These are phyloP conservation scores for Isabelozyma gotoi DNA, from an alignment of 805 yeast species.

Conservation along the genomic window DNA sequence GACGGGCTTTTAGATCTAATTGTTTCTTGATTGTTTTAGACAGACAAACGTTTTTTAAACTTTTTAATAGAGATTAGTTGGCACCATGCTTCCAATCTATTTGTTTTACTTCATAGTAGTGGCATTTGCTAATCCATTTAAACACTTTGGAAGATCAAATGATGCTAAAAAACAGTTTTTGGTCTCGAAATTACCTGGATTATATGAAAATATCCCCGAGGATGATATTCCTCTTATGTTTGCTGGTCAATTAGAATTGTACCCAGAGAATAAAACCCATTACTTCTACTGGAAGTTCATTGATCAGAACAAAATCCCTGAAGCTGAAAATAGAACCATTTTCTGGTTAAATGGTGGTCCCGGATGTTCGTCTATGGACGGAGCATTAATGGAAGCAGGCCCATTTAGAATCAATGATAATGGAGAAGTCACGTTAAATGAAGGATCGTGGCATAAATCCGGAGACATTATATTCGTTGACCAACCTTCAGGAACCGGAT, in stretches of 20 bases:
- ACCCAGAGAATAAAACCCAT: conserved; percentile 51
- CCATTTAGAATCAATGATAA: conserved; percentile 66
- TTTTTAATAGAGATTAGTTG: too few species aligned
- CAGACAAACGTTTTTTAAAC: too few species aligned
- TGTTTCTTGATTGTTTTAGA: too few species aligned
- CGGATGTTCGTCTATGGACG: conserved; percentile 98
- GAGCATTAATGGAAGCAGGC: conserved; percentile 89
- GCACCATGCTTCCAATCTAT: neutral
- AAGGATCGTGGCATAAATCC: conserved; percentile 81
- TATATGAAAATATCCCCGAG: conserved; percentile 27
- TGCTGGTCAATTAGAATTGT: conserved; percentile 66
- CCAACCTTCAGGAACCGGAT: conserved; percentile 95
- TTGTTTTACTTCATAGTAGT: neutral
- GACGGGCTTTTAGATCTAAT: too few species aligned
- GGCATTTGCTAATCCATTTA: conserved; percentile 2
- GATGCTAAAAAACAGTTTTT: neutral
- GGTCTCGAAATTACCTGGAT: conserved; percentile 39
- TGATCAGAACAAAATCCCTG: conserved; percentile 28
- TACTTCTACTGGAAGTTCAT: conserved; percentile 78
- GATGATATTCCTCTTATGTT: conserved; percentile 51
- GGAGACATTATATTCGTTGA: conserved; percentile 85
- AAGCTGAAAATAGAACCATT: conserved; percentile 47
- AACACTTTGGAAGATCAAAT: neutral
- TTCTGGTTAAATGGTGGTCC: conserved; percentile 99
- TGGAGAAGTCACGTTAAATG: conserved; percentile 48